Evolutionary conservation across 2,329 filamentous ascomycete species (phyloP).

Genomic region (Emergomyces africanus): DNA sequence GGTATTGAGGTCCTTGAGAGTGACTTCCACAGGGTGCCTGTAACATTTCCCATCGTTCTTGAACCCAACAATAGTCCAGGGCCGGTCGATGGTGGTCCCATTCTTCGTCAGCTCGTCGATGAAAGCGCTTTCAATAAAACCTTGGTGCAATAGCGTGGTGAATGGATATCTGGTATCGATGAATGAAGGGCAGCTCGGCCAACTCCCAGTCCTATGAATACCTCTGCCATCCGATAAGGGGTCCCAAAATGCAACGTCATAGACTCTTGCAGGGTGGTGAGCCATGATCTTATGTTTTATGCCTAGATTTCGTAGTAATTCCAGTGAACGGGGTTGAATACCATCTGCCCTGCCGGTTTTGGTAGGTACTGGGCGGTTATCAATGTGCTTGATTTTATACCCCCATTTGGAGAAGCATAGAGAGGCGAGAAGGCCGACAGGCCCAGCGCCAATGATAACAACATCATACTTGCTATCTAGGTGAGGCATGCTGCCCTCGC

Average conservation of each 20-base stretch:
- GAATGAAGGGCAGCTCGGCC: slow-evolving; percentile 81
- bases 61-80: slow-evolving; percentile 51
- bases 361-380: slow-evolving; percentile 27
- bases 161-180: slow-evolving; percentile 55
- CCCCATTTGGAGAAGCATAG: slow-evolving; percentile 85
- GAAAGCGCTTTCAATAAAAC: slow-evolving; percentile 59
- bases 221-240: slow-evolving; percentile 39
- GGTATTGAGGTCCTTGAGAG: slow-evolving; percentile 36
- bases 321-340: slow-evolving; percentile 31
- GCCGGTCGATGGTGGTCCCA: slow-evolving; percentile 42
- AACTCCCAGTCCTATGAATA: slow-evolving; percentile 51
- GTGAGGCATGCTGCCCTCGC: not conserved
- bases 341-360: slow-evolving; percentile 34
- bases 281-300: slow-evolving; percentile 27
- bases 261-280: slow-evolving; percentile 66
- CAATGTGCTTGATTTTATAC: slow-evolving; percentile 80
- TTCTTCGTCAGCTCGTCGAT: slow-evolving; percentile 51
- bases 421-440: slow-evolving; percentile 75
- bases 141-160: slow-evolving; percentile 59
- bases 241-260: slow-evolving; percentile 56
- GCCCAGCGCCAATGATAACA: slow-evolving; percentile 80
- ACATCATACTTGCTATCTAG: slow-evolving; percentile 45
- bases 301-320: slow-evolving; percentile 31
- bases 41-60: slow-evolving; percentile 52
- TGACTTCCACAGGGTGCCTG: slow-evolving; percentile 52